A percentile compares a stretch with the other conserved stretches of the same genome.
Conservation (phyloP, 1,284 basidiomycete species). For the Ceratobasidium sp. region DNA sequence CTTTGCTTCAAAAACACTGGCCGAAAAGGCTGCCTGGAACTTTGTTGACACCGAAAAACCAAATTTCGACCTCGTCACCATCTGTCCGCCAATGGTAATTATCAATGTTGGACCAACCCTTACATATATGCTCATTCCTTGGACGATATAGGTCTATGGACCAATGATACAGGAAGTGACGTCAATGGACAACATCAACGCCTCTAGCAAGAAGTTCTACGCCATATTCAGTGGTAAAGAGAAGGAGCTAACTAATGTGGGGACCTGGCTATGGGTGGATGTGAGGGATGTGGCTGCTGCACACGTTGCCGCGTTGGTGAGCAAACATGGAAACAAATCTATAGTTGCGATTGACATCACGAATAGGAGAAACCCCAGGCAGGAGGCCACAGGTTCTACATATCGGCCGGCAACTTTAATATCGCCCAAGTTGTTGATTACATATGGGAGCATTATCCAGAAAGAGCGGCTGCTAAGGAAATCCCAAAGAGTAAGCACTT, state of each 20-base stretch:
- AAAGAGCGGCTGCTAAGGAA: slow-evolving; percentile 26
- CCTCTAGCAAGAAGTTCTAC: neutral
- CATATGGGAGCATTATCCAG: slow-evolving; percentile 40
- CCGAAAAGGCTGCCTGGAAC: slow-evolving; percentile 44
- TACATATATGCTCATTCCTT: neutral
- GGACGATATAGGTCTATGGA: neutral
- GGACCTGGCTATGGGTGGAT: slow-evolving; percentile 7
- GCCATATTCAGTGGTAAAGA: neutral
- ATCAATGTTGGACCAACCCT: neutral
- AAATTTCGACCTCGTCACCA: slow-evolving; percentile 38
- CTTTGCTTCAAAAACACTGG: slow-evolving; percentile 47
- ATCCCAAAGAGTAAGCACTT: slow-evolving; percentile 31
- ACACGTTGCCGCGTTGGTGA: slow-evolving; percentile 7
- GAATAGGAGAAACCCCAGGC: slow-evolving; percentile 25
- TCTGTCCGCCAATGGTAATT: slow-evolving; percentile 42
- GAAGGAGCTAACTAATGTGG: slow-evolving; percentile 4
- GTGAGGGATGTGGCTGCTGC: slow-evolving; percentile 7
- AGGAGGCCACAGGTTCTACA: slow-evolving; percentile 24
- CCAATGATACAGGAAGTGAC: slow-evolving; percentile 10
- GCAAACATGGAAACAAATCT: neutral
- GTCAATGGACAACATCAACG: neutral
- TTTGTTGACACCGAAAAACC: slow-evolving; percentile 41
- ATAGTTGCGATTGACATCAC: neutral
- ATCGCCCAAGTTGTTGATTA: slow-evolving; percentile 29
- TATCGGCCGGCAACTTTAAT: slow-evolving; percentile 35